Percentiles rank a stretch among this genome's conserved stretches.
Conservation (phyloP, 441 rosid species). For the Hypseocharis bilobata region DNA sequence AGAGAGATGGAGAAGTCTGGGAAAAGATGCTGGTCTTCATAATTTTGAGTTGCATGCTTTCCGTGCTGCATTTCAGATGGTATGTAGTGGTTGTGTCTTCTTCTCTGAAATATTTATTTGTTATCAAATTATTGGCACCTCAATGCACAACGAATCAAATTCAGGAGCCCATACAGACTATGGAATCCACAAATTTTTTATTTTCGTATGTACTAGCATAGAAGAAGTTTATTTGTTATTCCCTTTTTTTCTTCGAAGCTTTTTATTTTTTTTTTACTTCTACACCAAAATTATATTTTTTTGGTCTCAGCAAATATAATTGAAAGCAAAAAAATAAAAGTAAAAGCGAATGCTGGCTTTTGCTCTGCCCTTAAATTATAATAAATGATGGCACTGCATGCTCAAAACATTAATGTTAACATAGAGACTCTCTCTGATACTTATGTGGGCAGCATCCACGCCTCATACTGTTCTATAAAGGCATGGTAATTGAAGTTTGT, state of each 20-base stretch:
- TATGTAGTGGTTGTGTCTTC: constrained; percentile 21
- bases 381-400: too few species aligned
- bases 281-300: too few species aligned
- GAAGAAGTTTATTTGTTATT: background rate
- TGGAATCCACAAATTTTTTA: background rate
- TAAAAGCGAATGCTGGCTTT: background rate
- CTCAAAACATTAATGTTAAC: too few species aligned
- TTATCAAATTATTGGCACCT: constrained; percentile 10
- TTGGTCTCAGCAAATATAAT: too few species aligned
- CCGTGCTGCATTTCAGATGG: constrained; percentile 88
- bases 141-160: background rate
- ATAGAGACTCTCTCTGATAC: too few species aligned
- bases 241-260: too few species aligned
- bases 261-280: too few species aligned
- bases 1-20: constrained; percentile 72
- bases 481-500: background rate
- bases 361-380: background rate
- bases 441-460: background rate
- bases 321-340: background rate
- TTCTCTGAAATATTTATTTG: background rate
- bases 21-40: constrained; percentile 59
- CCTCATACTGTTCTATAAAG: background rate
- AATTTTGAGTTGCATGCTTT: constrained; percentile 81
- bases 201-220: background rate
- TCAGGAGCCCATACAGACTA: background rate